Evolutionary conservation across 106 monocot genomes (phyloP), one percentile per base, ranked within the genome.

Genomic region (Dendrobium nobile): DNA sequence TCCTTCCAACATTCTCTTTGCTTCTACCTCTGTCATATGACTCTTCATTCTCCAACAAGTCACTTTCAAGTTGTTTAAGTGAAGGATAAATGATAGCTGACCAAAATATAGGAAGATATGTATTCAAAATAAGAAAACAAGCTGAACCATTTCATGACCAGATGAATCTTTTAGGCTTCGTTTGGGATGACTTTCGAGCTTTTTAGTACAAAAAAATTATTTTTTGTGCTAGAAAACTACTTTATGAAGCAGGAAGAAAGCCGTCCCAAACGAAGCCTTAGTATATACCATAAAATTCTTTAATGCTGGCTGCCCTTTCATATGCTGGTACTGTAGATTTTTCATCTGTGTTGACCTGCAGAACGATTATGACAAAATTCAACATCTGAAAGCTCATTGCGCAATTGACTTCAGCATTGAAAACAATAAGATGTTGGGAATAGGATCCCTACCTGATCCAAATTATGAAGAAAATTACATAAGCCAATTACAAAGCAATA

Each of bases 81-180:
- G 88, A 89, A 64, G 93, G 95, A 79, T 91, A 92, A 77, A 95
- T 93, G 31, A 95, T 82, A 86, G 89, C 95, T 95, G 78, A 73
- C 4, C 61, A 86, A 47, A 8, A 83, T 68, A 5, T 40, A 40
- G 45, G 15, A 51, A 0, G 70, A 48, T 19, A 77, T 67, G 67
- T 9, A 68, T 33, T 31, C 42, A 48, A 11, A 65, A 75, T n/a
- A 9, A 54, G 37, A 79, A 41, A 73, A 40, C 5, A 55, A 72
- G 40, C 67, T 27, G 1, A 64, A 13, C 37, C 48, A 31, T 55
- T 58, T 37, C 65, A 75, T 18, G 41, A 79, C 61, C 4, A 51
- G 16, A 73, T 13, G 7, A 61, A 31, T 41, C 58, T 26, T 74
- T 51, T 51, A 7, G 42, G 8, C 28, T 28, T 28, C 1, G 28